Conservation (phyloP, 208 protist species). For the Crithidia bombi region DNA sequence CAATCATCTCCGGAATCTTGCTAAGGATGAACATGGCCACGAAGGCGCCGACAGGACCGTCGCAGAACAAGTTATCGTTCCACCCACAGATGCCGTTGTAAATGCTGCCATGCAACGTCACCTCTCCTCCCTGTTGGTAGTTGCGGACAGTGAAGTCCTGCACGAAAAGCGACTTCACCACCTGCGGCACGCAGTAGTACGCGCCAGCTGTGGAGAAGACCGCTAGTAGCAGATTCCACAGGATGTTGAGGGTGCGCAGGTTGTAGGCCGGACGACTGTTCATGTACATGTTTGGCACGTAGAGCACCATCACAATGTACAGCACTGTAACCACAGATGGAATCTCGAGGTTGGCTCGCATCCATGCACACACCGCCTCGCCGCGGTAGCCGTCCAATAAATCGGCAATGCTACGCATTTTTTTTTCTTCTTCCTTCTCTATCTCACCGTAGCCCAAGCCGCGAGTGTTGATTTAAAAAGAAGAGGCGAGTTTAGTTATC, state of each 20-base stretch:
- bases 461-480: not conserved
- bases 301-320: slow-evolving; percentile 76
- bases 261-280: slow-evolving; percentile 58
- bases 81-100: slow-evolving; percentile 67
- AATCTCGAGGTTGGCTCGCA: slow-evolving; percentile 60
- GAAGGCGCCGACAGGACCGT: slow-evolving; percentile 68
- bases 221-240: slow-evolving; percentile 87
- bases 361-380: slow-evolving; percentile 42
- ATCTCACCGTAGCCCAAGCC: not conserved
- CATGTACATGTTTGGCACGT: slow-evolving; percentile 72
- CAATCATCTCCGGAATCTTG: slow-evolving; percentile 89
- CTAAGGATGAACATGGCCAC: slow-evolving; percentile 77
- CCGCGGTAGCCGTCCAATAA: slow-evolving; percentile 49
- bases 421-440: not conserved
- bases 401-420: slow-evolving; percentile 1
- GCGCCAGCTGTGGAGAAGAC: slow-evolving; percentile 76
- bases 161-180: slow-evolving; percentile 36
- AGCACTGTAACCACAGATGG: slow-evolving; percentile 46
- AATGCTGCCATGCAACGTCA: slow-evolving; percentile 37
- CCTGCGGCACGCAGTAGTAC: slow-evolving; percentile 53
- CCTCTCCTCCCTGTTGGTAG: slow-evolving; percentile 13
- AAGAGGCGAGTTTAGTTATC: not conserved
- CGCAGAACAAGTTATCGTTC: slow-evolving; percentile 51
- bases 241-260: slow-evolving; percentile 45
- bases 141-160: slow-evolving; percentile 24